Evolutionary conservation across 1,284 basidiomycete genomes (phyloP).

Genomic region (Cutaneotrichosporon sp.): DNA sequence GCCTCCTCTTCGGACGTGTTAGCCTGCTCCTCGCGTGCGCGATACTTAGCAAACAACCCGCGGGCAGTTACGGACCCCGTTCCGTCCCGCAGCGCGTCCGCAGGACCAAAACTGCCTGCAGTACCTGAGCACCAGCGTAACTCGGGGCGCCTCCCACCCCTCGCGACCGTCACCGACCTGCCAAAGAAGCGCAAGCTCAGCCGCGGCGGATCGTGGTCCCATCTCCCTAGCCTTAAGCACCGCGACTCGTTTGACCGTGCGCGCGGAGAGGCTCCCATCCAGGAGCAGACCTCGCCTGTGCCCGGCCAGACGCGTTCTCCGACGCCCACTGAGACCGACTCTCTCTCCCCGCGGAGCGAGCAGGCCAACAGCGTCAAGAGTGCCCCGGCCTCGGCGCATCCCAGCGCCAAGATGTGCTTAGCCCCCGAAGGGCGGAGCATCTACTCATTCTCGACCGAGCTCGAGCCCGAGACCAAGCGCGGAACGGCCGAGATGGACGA

Average conservation of each 20-base stretch:
- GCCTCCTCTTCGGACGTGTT: constrained; percentile 20
- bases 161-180: constrained; percentile 1
- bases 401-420: constrained; percentile 12
- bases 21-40: constrained; percentile 21
- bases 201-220: constrained; percentile 22
- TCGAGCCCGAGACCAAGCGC: constrained; percentile 22
- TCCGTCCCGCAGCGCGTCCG: constrained; percentile 15
- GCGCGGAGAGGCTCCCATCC: constrained; percentile 7
- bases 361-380: constrained; percentile 1
- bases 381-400: constrained; percentile 1
- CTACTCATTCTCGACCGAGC: constrained; percentile 22
- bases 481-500: constrained; percentile 23
- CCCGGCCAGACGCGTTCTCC: constrained; percentile 18
- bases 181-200: constrained; percentile 19
- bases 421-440: constrained; percentile 21
- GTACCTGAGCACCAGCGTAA: constrained; percentile 4
- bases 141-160: neutral
- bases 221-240: constrained; percentile 18
- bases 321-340: constrained; percentile 17
- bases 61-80: constrained; percentile 21
- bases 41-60: constrained; percentile 13
- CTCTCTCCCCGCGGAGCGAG: constrained; percentile 14
- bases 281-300: constrained; percentile 15
- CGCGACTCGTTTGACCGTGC: constrained; percentile 24
- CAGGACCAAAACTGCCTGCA: constrained; percentile 10